Percentiles rank a stretch among this genome's conserved stretches.
phyloP scores from a whole-genome alignment of 164 flowering plant species.

The Magnolia sinica region DNA sequence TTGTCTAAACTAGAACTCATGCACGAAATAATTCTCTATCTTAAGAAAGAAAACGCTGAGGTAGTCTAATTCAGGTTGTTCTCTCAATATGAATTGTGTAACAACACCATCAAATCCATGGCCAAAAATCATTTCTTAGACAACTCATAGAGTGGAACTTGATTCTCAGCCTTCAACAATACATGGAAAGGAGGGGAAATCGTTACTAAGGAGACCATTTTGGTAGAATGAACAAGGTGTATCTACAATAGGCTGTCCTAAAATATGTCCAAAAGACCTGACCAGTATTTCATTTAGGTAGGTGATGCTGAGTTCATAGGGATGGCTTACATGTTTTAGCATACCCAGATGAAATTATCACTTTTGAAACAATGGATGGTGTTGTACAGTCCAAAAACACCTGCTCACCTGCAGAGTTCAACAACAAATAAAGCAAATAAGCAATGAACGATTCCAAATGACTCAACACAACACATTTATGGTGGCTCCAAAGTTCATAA shows the following conservation, averaged over 20 bases:
- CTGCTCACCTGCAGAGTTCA: constrained; percentile 63
- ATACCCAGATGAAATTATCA: constrained; percentile 59
- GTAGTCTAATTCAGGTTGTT: too few relatives aligned
- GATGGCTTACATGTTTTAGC: constrained; percentile 65
- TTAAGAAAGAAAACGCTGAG: too few relatives aligned
- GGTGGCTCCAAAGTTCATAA: background rate
- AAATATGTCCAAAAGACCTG: background rate
- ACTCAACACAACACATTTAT: background rate
- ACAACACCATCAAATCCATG: too few relatives aligned
- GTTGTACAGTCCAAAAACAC: constrained; percentile 67
- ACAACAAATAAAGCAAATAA: background rate
- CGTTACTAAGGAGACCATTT: background rate
- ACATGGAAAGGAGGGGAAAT: background rate
- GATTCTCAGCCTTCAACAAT: background rate
- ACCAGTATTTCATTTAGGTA: background rate
- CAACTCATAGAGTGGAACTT: too few relatives aligned
- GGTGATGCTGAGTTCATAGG: background rate
- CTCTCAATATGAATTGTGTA: too few relatives aligned
- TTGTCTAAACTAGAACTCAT: background rate
- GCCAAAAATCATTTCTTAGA: too few relatives aligned
- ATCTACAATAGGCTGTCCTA: background rate
- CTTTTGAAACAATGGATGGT: constrained; percentile 60
- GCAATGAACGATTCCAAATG: background rate
- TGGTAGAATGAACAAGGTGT: background rate
- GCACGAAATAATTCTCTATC: background rate